These are phyloP conservation scores for Kwoniella bestiolae DNA, from an alignment of 768 basidiomycete genomes.

Conservation along the genomic window DNA sequence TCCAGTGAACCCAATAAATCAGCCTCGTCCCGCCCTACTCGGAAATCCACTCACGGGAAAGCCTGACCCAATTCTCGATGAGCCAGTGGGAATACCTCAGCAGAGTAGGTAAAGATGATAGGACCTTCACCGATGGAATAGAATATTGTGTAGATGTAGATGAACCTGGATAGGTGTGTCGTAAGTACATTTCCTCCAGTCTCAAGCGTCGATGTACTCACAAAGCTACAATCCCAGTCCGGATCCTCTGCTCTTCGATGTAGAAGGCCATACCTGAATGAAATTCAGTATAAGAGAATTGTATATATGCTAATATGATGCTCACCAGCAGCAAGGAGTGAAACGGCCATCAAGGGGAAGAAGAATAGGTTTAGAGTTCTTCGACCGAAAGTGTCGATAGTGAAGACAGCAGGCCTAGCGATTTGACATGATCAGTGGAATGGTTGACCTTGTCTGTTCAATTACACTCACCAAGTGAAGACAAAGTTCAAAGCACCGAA, in stretches of 20 bases:
- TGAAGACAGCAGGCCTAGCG: conserved; percentile 50
- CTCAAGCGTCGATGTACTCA: background rate
- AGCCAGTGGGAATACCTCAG: conserved; percentile 87
- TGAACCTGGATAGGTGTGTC: conserved; percentile 14
- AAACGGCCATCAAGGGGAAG: conserved; percentile 80
- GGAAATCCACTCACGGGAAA: conserved; percentile 24
- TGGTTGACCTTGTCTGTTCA: background rate
- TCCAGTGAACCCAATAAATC: background rate
- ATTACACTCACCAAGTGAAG: conserved; percentile 59
- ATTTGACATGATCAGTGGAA: conserved; percentile 65
- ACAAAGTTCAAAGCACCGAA: conserved; percentile 54
- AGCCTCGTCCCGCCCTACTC: conserved; percentile 29
- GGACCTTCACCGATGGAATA: conserved; percentile 69
- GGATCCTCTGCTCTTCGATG: conserved; percentile 57
- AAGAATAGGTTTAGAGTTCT: conserved; percentile 38
- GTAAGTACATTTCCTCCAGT: background rate
- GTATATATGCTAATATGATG: conserved; percentile 60
- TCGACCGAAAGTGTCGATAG: conserved; percentile 46
- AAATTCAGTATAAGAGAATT: too few relatives aligned
- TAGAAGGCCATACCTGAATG: conserved; percentile 69
- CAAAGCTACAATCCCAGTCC: conserved; percentile 59
- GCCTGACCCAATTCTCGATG: conserved; percentile 81
- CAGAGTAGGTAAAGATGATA: conserved; percentile 80
- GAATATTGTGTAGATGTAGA: conserved; percentile 53
- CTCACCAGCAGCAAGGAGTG: conserved; percentile 73